Base-by-base conservation (phyloP, 441 rosid species). In the Gossypium trilobum region DNA sequence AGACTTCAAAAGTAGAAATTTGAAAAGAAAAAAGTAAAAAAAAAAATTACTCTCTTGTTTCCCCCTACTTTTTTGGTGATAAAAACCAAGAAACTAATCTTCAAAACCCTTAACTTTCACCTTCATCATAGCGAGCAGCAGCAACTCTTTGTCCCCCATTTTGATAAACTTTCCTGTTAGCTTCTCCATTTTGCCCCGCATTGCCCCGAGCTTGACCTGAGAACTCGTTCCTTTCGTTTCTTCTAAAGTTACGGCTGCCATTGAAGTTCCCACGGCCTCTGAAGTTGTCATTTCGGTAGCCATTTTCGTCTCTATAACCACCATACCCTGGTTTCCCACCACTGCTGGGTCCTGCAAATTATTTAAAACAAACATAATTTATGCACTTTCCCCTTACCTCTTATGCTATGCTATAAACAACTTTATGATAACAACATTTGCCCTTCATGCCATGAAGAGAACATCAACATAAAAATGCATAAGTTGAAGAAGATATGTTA, bases 261-360 rank as follows among this genome's bases (percentile, higher is more conserved):
- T 42, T 63, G 14, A 46, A 72, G 69, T 81, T 82, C 8, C 84
- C 79, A 0, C 85, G 84, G 72, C 80, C 77, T 82, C 79, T 85
- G 62, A 75, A 78, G 39, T 75, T 82, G 10, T 84, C 87, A 14
- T 74, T 83, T 60, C 83, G 81, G 73, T 80, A 76, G 50, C 91
- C 86, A 72, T 75, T 84, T 42, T 85, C 90, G 4, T 80, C 81
- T 59, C 83, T 82, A 42, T 79, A 77, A 33, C 82, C 82, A 74
- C 78, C 85, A 70, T 82, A 78, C n/a, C 75, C 79, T 20, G 79
- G 67, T 77, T 75, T 82, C 17, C 80, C 79, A 31, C 81, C 85
- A 29, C 79, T 80, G 25, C 27, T 68, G 73, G 55, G 78, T 56
- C 75, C 87, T 87, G 85, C 80, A 79, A 66, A 23, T 5, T 27